Percentiles rank a stretch among this genome's conserved stretches.
phyloP scores from a whole-genome alignment of 2,329 filamentous ascomycete species.

The Sarocladiaceae sp. region DNA sequence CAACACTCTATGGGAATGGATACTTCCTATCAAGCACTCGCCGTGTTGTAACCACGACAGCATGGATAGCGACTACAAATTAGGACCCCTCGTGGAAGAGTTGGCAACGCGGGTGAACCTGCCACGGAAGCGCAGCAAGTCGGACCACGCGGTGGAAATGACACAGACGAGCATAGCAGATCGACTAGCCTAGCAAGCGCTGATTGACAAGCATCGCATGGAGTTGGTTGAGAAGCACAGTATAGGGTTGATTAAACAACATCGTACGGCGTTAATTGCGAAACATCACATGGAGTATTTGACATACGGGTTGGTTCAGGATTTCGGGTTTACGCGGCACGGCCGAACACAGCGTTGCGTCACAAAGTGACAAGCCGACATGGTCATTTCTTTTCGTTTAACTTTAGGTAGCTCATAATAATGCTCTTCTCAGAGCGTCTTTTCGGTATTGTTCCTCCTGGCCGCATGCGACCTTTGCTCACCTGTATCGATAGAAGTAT shows the following conservation, averaged over 20 bases:
- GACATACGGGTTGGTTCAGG: background rate
- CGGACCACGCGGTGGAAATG: background rate
- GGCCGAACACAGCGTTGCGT: slow-evolving; percentile 3
- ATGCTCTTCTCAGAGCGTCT: background rate
- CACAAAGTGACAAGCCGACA: background rate
- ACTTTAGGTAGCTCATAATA: background rate
- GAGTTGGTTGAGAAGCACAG: too few relatives aligned
- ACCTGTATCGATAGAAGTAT: background rate
- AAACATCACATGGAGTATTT: background rate
- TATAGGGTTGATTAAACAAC: too few relatives aligned
- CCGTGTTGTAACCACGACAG: slow-evolving; percentile 69
- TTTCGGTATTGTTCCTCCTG: background rate
- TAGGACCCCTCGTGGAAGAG: slow-evolving; percentile 57
- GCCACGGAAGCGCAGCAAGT: slow-evolving; percentile 7
- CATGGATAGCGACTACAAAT: slow-evolving; percentile 61
- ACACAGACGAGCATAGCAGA: background rate
- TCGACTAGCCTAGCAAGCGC: too few relatives aligned
- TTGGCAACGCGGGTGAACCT: slow-evolving; percentile 38
- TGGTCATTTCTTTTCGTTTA: background rate
- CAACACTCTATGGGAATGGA: slow-evolving; percentile 65
- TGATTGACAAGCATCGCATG: background rate
- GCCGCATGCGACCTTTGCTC: too few relatives aligned
- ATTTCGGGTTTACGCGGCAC: background rate
- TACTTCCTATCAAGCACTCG: slow-evolving; percentile 70
- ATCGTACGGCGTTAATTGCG: too few relatives aligned